Evolutionary conservation across 306 rosid species (phyloP).

Genomic region (Fagus sylvatica): DNA sequence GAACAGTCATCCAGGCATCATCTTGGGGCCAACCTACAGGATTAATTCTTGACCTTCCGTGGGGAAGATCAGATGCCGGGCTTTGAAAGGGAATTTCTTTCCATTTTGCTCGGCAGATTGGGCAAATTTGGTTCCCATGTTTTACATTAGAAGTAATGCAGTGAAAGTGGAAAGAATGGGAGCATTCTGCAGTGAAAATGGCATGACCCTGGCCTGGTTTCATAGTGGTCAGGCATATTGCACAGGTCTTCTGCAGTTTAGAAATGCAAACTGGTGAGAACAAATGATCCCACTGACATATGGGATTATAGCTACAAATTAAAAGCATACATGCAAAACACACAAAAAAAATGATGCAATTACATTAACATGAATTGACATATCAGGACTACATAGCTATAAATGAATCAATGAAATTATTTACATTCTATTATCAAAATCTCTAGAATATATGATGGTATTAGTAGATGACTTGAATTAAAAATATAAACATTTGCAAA

Average conservation of each 20-base stretch:
- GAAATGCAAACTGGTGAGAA: constrained; percentile 33
- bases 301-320: not conserved
- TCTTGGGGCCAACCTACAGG: constrained; percentile 42
- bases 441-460: not conserved
- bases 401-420: not conserved
- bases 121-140: constrained; percentile 86
- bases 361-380: not conserved
- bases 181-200: constrained; percentile 95
- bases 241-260: constrained; percentile 65
- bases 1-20: constrained; percentile 50
- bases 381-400: not conserved
- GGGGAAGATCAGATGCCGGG: constrained; percentile 46
- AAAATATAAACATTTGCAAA: not conserved
- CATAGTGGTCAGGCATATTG: constrained; percentile 80
- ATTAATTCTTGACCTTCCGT: constrained; percentile 44
- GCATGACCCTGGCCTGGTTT: constrained; percentile 86
- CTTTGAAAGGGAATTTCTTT: constrained; percentile 85
- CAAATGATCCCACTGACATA: not conserved
- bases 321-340: not conserved
- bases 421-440: too few species aligned
- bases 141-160: constrained; percentile 91
- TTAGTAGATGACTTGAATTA: not conserved
- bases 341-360: not conserved
- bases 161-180: constrained; percentile 93
- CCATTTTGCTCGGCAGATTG: constrained; percentile 93